Percentiles rank a stretch among this genome's conserved stretches.
phyloP scores from a whole-genome alignment of 2,329 filamentous ascomycete genomes.

The Microsporum canis region DNA sequence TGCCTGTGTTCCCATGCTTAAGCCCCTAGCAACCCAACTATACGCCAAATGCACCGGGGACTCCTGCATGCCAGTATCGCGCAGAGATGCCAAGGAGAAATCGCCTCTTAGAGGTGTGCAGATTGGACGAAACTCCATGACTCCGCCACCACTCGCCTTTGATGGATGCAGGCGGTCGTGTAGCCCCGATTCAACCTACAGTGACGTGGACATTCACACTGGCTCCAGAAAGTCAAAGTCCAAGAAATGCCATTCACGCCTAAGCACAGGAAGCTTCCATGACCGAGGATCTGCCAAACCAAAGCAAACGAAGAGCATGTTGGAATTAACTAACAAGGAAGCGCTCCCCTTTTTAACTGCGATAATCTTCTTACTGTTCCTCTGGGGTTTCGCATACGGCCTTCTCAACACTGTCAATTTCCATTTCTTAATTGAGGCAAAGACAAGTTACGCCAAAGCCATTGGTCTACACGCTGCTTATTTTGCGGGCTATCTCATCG shows the following conservation, averaged over 20 bases:
- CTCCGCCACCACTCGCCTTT: not conserved
- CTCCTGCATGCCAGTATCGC: slow-evolving; percentile 20
- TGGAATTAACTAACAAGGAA: slow-evolving; percentile 46
- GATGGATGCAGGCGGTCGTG: not conserved
- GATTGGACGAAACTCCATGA: not conserved
- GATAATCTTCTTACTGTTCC: slow-evolving; percentile 70
- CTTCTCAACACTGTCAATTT: slow-evolving; percentile 68
- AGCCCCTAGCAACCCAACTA: slow-evolving; percentile 63
- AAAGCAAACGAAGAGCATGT: slow-evolving; percentile 49
- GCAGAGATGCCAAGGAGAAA: slow-evolving; percentile 9
- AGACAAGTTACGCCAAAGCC: slow-evolving; percentile 36
- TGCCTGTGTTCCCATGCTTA: slow-evolving; percentile 83
- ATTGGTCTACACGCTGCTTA: slow-evolving; percentile 49
- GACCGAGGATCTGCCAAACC: slow-evolving; percentile 23
- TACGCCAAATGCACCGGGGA: slow-evolving; percentile 47
- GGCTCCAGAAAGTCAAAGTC: not conserved
- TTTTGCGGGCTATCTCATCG: slow-evolving; percentile 48
- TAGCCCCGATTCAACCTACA: not conserved
- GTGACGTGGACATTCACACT: not conserved
- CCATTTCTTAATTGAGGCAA: slow-evolving; percentile 45
- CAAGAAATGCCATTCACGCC: not conserved
- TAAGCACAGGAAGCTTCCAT: slow-evolving; percentile 30
- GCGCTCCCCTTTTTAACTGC: slow-evolving; percentile 48
- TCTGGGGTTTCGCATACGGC: slow-evolving; percentile 88
- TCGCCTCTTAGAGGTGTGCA: slow-evolving; percentile 6